Base-by-base conservation (phyloP, 768 basidiomycete species). In the Termitomyces sp. region DNA sequence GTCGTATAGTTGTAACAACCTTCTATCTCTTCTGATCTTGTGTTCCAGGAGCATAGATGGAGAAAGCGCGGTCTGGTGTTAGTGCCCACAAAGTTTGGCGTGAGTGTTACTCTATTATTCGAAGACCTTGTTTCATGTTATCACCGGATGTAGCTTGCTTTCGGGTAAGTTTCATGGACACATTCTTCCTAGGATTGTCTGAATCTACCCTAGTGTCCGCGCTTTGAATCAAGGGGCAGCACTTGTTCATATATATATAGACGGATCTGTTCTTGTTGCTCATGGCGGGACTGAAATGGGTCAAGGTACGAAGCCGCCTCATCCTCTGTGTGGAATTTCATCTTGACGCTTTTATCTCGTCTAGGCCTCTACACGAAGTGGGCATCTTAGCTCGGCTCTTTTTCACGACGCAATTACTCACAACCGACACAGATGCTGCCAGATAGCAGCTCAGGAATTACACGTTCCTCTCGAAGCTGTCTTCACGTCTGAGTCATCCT, bases 251-350 rank as follows among this genome's bases (percentile, higher is more conserved):
- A 62, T 62, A 34, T 62, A 62, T n/a, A 46, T 57, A 47, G 62
- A 62, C 39, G 62, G 62, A 18, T 59, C 62, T 18, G 62, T 62
- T 18, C 58, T 62, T 5, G 58, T 62, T 20, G 62, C 62, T 8
- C 62, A 62, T 26, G 62, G 62, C 9, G 62, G 62, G 16, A 62
- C 62, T 39, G 61, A 62, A 47, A 62, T 62, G 61, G 61, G 61
- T 30, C 61, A 62, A 62, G 61, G 61, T 62, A 51, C 30, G 39
- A n/a, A 24, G 7, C 27, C 39, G 13, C 5, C 13, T 1, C 40
- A 32, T 18, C 9, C 20, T 24, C 37, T 32, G 6, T 14, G 20
- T 33, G 18, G 24, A 20, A 27, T 27, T 4, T 33, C 14, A 13
- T 26, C 37, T 16, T 27, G 27, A 44, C 20, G n/a, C 5, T 26